These are phyloP conservation scores for Pulveroboletus ravenelii DNA, from an alignment of 768 basidiomycete genomes.

Conservation along the genomic window DNA sequence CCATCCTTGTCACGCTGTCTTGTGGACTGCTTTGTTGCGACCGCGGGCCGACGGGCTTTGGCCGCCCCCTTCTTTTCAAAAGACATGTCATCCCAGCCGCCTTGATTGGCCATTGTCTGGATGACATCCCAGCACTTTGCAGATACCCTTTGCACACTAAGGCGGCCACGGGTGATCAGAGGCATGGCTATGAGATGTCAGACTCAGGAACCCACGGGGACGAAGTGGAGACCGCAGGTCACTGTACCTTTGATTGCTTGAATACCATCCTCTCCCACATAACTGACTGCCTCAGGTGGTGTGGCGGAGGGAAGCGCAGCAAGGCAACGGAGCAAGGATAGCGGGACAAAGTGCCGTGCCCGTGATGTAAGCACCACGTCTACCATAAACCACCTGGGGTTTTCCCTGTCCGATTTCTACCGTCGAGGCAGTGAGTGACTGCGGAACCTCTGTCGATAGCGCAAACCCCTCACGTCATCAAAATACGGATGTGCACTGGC, in stretches of 20 bases:
- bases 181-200: slow-evolving; percentile 55
- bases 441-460: background rate
- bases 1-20: background rate
- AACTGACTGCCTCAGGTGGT: slow-evolving; percentile 54
- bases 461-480: slow-evolving; percentile 49
- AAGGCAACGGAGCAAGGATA: slow-evolving; percentile 67
- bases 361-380: slow-evolving; percentile 65
- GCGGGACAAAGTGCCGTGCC: slow-evolving; percentile 68
- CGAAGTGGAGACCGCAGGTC: background rate
- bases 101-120: slow-evolving; percentile 54
- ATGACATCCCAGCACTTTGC: slow-evolving; percentile 63
- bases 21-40: background rate
- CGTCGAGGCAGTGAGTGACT: background rate
- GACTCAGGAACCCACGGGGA: slow-evolving; percentile 2
- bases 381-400: slow-evolving; percentile 94
- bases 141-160: slow-evolving; percentile 83
- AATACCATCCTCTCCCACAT: slow-evolving; percentile 60
- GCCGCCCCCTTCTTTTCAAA: slow-evolving; percentile 35
- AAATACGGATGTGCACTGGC: slow-evolving; percentile 72
- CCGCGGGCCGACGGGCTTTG: background rate
- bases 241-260: slow-evolving; percentile 58
- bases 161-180: slow-evolving; percentile 71
- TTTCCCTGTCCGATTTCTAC: slow-evolving; percentile 71
- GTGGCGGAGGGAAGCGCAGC: slow-evolving; percentile 36
- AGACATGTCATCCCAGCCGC: slow-evolving; percentile 69